phyloP scores from a whole-genome alignment of 2,329 filamentous ascomycete genomes.

The Colletotrichum camelliae region DNA sequence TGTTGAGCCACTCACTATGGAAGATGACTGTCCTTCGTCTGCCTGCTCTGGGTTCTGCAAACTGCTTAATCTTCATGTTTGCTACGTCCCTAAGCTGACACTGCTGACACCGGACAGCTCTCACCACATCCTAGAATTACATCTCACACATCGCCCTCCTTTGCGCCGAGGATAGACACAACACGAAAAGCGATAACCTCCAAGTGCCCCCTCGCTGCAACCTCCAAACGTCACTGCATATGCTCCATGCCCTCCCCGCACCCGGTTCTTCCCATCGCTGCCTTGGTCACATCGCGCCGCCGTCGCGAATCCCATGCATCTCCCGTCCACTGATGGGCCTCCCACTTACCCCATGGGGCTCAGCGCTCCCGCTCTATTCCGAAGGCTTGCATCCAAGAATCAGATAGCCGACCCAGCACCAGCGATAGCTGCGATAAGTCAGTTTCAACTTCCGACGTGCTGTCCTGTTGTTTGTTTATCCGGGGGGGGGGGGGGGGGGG shows the following conservation, averaged over 20 bases:
- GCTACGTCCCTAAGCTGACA: neutral
- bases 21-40: neutral
- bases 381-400: neutral
- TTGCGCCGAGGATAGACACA: neutral
- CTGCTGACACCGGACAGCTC: neutral
- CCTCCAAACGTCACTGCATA: constrained; percentile 1
- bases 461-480: neutral
- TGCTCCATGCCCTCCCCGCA: neutral
- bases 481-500: neutral
- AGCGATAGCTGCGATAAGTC: constrained; percentile 4
- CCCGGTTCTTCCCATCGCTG: constrained; percentile 11
- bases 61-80: neutral
- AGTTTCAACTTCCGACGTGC: neutral
- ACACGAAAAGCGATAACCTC: neutral
- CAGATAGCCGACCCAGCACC: constrained; percentile 9
- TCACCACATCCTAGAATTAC: neutral
- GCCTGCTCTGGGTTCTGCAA: neutral
- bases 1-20: neutral
- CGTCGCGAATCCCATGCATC: neutral
- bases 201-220: neutral
- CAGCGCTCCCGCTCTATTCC: constrained; percentile 19
- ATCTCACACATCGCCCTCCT: neutral
- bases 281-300: neutral
- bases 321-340: constrained; percentile 7
- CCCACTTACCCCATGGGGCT: constrained; percentile 18